Base-by-base conservation (phyloP, 495 filamentous ascomycete species). In the Neurospora sp. region DNA sequence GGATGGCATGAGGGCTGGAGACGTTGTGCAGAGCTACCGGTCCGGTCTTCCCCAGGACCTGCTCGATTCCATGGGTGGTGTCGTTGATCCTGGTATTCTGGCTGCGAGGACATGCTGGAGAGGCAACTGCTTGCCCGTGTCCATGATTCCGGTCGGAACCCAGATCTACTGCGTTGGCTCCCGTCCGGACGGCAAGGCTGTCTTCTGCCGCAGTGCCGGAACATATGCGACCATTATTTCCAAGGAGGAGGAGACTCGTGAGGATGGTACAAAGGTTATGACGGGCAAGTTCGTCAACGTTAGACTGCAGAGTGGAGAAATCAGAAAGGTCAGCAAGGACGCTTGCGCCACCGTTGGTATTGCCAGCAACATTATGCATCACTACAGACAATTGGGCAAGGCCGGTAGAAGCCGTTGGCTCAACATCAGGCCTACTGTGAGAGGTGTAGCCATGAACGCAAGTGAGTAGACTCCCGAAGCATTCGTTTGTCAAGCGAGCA, bases 361-460 rank as follows among this genome's bases (percentile, higher is more conserved):
- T 72, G 90, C 94, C 45, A 98, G 95, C 83, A 99, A 99, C 83
- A 89, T 91, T 71, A 92, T 96, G 80, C 92, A 92, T 78, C 93
- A 97, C 73, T 94, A 96, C 80, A 84, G 89, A 75, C 94, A 97
- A 78, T 86, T 98, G 71, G 96, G 96, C 78, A 99, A 99, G 84
- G 96, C 96, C 71, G 96, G 96, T 74, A 88, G 96, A 74, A 92
- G 90, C 66, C 87, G 96, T 77, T 98, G 94, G 95, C 81, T 97
- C 75, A 94, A 94, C 73, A 96, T 97, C 77, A 85, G 96, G 74
- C 96, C 96, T 0, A 97, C 96, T 7, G 96, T 99, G 40, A 88
- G 96, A 84, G 96, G 96, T 90, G 81, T 99, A 78, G 96, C 96
- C 24, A 99, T 99, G 96, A 99, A 99, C 82, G 94, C 94, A 74